Evolutionary conservation across 306 rosid species (phyloP), one percentile per base, ranked within the genome.

Genomic region (Psophocarpus tetragonolobus): DNA sequence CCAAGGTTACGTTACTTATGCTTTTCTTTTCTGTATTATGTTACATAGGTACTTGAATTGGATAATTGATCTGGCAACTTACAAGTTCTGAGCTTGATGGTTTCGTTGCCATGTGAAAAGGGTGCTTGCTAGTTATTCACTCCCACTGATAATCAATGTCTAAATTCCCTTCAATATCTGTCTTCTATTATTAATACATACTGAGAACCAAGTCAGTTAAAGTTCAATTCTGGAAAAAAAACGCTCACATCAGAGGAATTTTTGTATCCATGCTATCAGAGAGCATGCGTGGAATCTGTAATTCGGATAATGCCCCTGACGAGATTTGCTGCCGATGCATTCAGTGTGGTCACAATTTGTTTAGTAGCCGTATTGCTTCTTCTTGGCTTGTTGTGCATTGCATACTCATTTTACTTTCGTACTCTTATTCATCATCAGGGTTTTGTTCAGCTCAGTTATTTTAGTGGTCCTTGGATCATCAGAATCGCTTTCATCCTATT

Each of bases 241-340:
- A 82, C 81, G 4, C 69, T 12, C 70, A 85, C 83, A 53, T 82
- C 62, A 35, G 87, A 84, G 91, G 89, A 68, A 82, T 87, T 80
- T 79, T 82, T 62, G 93, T 82, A 88, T 94, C 96, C 97, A 94
- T 91, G 94, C 96, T 94, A 94, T 91, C 90, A 85, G 96, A 87
- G 91, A 94, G 98, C 92, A 94, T 94, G 97, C 98, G 88, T 94
- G 92, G 96, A 94, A 89, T 88, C 89, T 89, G 97, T 94, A 90
- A 53, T 85, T 90, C 87, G 94, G 97, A 97, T 92, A 89, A 94
- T 94, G 98, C 97, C 96, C 97, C 98, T 73, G 98, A 85, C 96
- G 83, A 94, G 94, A 79, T 50, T 87, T 81, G 86, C 90, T 90
- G 94, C 97, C 92, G 98, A 92, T 87, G 96, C 94, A 85, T 87